Percentiles rank a stretch among this genome's conserved stretches.
phyloP scores from a whole-genome alignment of 2,329 filamentous ascomycete genomes.

The Colletotrichum cordylinicola region DNA sequence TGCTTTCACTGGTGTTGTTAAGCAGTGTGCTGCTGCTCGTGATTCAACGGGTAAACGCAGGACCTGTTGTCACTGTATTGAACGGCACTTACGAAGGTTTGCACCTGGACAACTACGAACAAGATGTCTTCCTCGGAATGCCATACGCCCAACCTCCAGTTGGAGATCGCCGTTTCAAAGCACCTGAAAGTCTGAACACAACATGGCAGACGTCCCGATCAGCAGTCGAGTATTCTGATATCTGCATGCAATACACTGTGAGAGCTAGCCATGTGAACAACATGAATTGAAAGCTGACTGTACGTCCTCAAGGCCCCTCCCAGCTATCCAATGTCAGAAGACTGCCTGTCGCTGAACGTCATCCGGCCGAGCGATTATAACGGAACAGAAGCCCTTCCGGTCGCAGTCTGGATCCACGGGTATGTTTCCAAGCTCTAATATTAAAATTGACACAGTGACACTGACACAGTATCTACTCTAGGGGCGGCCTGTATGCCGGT shows the following conservation, averaged over 20 bases:
- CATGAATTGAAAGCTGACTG: not conserved
- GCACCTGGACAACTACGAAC: constrained; percentile 35
- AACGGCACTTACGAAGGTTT: constrained; percentile 39
- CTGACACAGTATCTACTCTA: not conserved
- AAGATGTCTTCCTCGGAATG: constrained; percentile 53
- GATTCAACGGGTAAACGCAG: not conserved
- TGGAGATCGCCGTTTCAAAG: constrained; percentile 37
- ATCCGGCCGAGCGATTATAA: not conserved
- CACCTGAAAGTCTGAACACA: constrained; percentile 38
- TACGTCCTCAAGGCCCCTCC: not conserved
- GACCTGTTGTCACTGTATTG: constrained; percentile 10
- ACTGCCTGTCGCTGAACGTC: not conserved
- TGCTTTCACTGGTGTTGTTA: not conserved
- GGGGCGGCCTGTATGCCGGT: not conserved
- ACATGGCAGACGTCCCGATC: constrained; percentile 40
- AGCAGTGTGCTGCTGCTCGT: not conserved
- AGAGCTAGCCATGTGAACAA: constrained; percentile 34
- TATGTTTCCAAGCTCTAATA: not conserved
- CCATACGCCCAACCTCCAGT: constrained; percentile 62
- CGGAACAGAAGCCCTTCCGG: not conserved
- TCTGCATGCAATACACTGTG: constrained; percentile 50
- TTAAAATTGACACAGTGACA: not conserved
- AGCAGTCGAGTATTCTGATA: constrained; percentile 46
- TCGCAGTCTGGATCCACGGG: not conserved
- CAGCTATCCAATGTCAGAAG: not conserved